Base-by-base conservation (phyloP, 1,284 basidiomycete genomes). In the Leccinum huronense region DNA sequence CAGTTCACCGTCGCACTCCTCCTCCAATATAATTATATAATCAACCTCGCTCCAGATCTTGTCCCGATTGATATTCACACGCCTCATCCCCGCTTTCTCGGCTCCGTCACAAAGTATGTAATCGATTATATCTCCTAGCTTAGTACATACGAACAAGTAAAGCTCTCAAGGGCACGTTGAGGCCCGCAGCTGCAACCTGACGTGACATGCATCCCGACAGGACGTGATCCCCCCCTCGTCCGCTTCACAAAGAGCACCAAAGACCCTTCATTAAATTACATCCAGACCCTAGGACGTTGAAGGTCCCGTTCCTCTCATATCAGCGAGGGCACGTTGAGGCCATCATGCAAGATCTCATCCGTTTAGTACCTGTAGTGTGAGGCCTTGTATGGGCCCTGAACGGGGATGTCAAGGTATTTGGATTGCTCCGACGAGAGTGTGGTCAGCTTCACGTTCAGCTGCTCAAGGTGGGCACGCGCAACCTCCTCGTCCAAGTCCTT, bases 401-500 rank as follows among this genome's bases (percentile, higher is more conserved):
- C 80, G 68, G 94, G 93, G 68, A 98, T 88, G 80, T 95, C 95
- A 71, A 99, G 89, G 86, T 99, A 99, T 66, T 85, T 83, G 74
- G 94, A 88, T 83, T 99, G 97, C 67, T 84, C 85, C 23, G 84
- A 62, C 61, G 87, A 83, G 72, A 99, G 85, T 71, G 81, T 83
- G 68, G 97, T 98, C 77, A 99, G 86, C 84, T 96, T 96, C 82
- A 98, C 93, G 76, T 93, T 93, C 75, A 98, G 87, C 77, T 94
- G 90, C 64, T 84, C 86, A 65, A 99, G 84, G 80, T 99, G 97
- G 63, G 97, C 94, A 71, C 94, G 91, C 42, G 97, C 97, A 73
- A 98, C 97, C 82, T 99, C 97, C 84, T 99, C 97, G 76, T 99
- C 97, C 72, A 98, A 91, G 69, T 92, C 89, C 86, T 99, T 99